Conservation (phyloP, 495 filamentous ascomycete species). For the Usnea hakonensis region DNA sequence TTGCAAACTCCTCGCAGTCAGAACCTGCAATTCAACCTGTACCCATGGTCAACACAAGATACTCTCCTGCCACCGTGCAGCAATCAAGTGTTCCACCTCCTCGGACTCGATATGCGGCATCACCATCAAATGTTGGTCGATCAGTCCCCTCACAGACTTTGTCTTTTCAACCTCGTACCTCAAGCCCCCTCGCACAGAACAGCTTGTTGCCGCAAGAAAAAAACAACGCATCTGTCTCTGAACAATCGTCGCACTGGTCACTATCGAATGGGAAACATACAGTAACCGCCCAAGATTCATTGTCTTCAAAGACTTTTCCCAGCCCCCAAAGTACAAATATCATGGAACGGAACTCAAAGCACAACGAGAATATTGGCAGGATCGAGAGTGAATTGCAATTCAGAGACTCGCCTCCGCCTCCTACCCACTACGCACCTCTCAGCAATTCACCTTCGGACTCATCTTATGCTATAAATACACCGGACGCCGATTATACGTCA, state of each 20-base stretch:
- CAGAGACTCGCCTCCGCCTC: constrained; percentile 16
- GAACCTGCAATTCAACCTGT: constrained; percentile 34
- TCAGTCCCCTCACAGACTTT: constrained; percentile 42
- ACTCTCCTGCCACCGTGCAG: constrained; percentile 53
- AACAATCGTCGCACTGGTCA: background rate
- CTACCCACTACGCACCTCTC: constrained; percentile 1
- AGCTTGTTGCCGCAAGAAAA: background rate
- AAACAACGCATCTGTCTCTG: background rate
- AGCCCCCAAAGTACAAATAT: background rate
- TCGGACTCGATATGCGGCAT: constrained; percentile 44
- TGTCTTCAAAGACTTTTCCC: background rate
- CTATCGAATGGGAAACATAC: constrained; percentile 4
- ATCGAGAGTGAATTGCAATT: background rate
- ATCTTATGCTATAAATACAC: constrained; percentile 28
- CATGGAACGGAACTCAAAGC: background rate
- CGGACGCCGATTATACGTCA: constrained; percentile 43
- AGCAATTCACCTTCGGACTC: constrained; percentile 13
- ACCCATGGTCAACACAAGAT: constrained; percentile 37
- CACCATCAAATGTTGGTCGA: constrained; percentile 36
- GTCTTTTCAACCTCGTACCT: constrained; percentile 75
- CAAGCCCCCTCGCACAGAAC: constrained; percentile 69
- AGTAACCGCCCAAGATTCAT: background rate
- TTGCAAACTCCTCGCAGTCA: constrained; percentile 38
- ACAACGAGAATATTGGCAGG: background rate
- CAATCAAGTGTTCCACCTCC: constrained; percentile 33